Base-by-base conservation (phyloP, 2,329 filamentous ascomycete species). In the Exophiala bonariae region DNA sequence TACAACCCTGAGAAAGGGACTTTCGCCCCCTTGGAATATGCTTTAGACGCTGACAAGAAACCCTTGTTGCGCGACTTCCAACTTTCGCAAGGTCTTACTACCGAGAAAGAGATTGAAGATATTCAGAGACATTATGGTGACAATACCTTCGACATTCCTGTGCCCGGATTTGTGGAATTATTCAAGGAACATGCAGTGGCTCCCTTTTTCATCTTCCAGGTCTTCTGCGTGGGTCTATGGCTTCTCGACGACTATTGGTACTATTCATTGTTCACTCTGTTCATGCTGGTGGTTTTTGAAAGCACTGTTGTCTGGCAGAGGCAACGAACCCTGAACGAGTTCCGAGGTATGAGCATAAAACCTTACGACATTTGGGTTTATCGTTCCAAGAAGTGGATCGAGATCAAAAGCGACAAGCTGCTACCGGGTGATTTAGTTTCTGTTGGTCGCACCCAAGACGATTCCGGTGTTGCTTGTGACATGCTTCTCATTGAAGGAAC, bases 231-330 rank as follows among this genome's bases (percentile, higher is more conserved):
- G 49, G 95, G 93, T 13, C 75, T 99, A 52, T 99, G 93, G 93
- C 89, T 97, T 84, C 75, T 99, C 65, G 93, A 99, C 65, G 95
- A 99, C 72, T 99, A 97, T 73, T 99, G 95, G 93, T 99, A 99
- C 76, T 99, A 99, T 74, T 97, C 93, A 52, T 81, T 99, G 16
- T 99, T 99, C 71, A 99, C 95, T 1, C 83, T 99, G 17, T 91
- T 97, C 74, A 99, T 99, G 95, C 82, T 99, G 46, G 89, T 99
- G 58, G 85, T 83, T 49, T 99, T 99, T 61, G 93, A 99, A 75
- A 96, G 91, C 68, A 99, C 93, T 2, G 95, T 99, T 30, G 95
- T 99, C 13, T 99, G 93, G 95, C 93, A 99, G 74, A 85, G 93
- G 52, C 93, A 99, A 79, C 82, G 92, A 59, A 99, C 95, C 2